A percentile compares a stretch with the other conserved stretches of the same genome.
Conservation (phyloP, 306 rosid genomes). For the Lathyrus sativus region DNA sequence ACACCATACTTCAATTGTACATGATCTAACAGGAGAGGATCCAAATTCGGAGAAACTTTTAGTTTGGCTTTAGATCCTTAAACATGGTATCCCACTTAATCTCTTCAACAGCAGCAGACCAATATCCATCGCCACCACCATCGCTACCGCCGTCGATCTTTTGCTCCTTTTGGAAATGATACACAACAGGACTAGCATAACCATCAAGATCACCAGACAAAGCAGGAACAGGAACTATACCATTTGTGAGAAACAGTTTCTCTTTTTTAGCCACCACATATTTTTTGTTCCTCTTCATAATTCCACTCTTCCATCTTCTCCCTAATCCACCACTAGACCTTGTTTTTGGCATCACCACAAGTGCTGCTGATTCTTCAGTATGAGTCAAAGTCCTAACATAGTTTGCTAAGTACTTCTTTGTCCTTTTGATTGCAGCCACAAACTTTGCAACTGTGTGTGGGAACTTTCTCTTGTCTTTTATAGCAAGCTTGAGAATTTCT, state of each 20-base stretch:
- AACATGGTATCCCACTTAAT: conserved; percentile 96
- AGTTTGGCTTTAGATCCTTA: conserved; percentile 87
- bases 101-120: conserved; percentile 76
- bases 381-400: conserved; percentile 42
- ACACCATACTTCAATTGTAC: neutral
- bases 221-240: conserved; percentile 37
- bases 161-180: conserved; percentile 51
- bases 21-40: neutral
- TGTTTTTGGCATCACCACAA: conserved; percentile 62
- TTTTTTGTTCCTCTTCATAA: conserved; percentile 65
- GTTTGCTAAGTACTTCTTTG: conserved; percentile 53
- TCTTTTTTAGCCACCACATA: conserved; percentile 50
- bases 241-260: conserved; percentile 62
- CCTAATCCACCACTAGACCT: conserved; percentile 46
- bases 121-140: conserved; percentile 53
- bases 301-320: conserved; percentile 47
- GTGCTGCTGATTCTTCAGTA: conserved; percentile 62
- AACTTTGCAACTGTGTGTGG: conserved; percentile 53
- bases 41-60: conserved; percentile 4
- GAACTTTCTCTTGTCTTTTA: conserved; percentile 43
- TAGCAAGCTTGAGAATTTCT: conserved; percentile 78
- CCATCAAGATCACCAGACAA: conserved; percentile 39
- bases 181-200: conserved; percentile 59
- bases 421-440: conserved; percentile 63
- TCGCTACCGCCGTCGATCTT: conserved; percentile 37